These are phyloP conservation scores for Trematosphaeria pertusa DNA, from an alignment of 2,329 filamentous ascomycete species.

Conservation along the genomic window DNA sequence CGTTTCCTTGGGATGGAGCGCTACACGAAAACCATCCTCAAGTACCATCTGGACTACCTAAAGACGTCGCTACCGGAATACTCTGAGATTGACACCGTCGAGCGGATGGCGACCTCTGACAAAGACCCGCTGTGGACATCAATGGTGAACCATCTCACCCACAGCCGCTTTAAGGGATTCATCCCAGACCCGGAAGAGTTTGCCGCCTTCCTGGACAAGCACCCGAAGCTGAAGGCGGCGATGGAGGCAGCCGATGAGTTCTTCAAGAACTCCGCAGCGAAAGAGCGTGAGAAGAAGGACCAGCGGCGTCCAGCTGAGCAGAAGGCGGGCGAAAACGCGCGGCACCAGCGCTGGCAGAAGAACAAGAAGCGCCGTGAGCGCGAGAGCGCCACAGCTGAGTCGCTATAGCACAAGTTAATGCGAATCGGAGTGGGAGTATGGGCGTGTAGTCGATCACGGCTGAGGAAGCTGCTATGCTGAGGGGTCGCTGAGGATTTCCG, in stretches of 20 bases:
- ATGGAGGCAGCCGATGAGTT: constrained; percentile 13
- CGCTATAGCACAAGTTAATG: too few species aligned
- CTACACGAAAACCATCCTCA: constrained; percentile 15
- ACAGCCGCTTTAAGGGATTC: constrained; percentile 6
- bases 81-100: constrained; percentile 20
- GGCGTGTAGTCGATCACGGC: background rate
- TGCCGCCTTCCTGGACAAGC: constrained; percentile 6
- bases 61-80: constrained; percentile 17
- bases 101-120: constrained; percentile 8
- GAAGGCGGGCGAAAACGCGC: too few species aligned
- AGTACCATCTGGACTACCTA: constrained; percentile 12
- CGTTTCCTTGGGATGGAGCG: constrained; percentile 23
- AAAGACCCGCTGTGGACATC: constrained; percentile 21
- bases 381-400: too few species aligned
- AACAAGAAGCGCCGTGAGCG: too few species aligned
- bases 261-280: constrained; percentile 6
- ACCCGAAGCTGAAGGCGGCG: constrained; percentile 4
- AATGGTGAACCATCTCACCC: constrained; percentile 22
- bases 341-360: too few species aligned
- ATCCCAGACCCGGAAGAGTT: constrained; percentile 18
- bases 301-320: too few species aligned
- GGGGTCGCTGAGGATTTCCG: background rate
- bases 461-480: background rate
- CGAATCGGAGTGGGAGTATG: background rate
- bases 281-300: background rate